Evolutionary conservation across 2,329 filamentous ascomycete species (phyloP).

Genomic region (Dryadomyces quercivorus): DNA sequence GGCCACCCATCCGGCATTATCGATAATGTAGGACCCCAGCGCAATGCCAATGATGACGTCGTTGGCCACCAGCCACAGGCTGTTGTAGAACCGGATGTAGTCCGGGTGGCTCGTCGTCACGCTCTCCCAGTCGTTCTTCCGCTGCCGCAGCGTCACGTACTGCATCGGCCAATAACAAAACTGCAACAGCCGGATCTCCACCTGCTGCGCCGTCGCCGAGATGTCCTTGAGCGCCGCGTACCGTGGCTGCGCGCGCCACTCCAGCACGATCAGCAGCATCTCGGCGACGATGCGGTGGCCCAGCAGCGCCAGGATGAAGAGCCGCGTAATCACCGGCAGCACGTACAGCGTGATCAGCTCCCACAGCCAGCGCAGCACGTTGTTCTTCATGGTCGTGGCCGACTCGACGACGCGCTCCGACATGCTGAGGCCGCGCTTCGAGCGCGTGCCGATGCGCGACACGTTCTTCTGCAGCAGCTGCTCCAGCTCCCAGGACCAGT

Average conservation of each 20-base stretch:
- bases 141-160: constrained; percentile 78
- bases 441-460: constrained; percentile 66
- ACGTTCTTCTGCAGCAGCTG: constrained; percentile 80
- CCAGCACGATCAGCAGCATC: constrained; percentile 62
- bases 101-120: constrained; percentile 92
- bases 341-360: constrained; percentile 62
- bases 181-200: constrained; percentile 92
- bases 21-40: constrained; percentile 90
- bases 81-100: constrained; percentile 98
- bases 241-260: constrained; percentile 70
- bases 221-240: constrained; percentile 86
- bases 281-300: constrained; percentile 73
- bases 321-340: constrained; percentile 60
- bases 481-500: constrained; percentile 87
- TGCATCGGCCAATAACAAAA: constrained; percentile 99
- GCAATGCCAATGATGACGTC: constrained; percentile 98
- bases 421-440: constrained; percentile 78
- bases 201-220: constrained; percentile 90
- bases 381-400: constrained; percentile 73
- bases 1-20: constrained; percentile 79
- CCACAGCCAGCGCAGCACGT: constrained; percentile 56
- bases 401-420: constrained; percentile 91
- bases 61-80: constrained; percentile 94
- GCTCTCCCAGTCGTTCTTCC: constrained; percentile 89
- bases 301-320: constrained; percentile 69